Percentiles rank a stretch among this genome's conserved stretches.
Conservation (phyloP, 306 rosid species). For the Acacia crassicarpa region DNA sequence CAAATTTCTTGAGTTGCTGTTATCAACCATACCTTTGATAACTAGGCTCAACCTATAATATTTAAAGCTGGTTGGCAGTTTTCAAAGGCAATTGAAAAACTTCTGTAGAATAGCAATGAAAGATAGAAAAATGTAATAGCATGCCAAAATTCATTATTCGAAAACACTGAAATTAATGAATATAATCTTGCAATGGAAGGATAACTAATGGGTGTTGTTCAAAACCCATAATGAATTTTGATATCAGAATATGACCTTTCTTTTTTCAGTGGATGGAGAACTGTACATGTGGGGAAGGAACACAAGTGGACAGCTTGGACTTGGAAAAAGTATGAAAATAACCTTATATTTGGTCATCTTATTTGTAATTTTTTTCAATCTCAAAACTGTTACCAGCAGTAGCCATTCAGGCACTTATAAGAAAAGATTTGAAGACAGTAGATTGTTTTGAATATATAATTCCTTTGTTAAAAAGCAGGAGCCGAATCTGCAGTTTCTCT, state of each 20-base stretch:
- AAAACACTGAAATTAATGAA: not conserved
- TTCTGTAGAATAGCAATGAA: not conserved
- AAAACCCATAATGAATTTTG: constrained; percentile 1
- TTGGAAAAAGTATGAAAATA: constrained; percentile 79
- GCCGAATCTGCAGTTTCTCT: constrained; percentile 56
- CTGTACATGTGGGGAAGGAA: constrained; percentile 92
- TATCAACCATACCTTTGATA: constrained; percentile 9
- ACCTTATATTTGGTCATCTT: constrained; percentile 21
- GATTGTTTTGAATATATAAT: constrained; percentile 25
- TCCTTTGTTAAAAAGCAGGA: constrained; percentile 44
- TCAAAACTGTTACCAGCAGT: constrained; percentile 6
- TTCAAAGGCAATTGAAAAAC: not conserved
- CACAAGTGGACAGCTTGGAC: constrained; percentile 91
- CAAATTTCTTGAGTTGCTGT: not conserved
- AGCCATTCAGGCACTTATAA: constrained; percentile 15
- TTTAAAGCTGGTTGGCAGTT: constrained; percentile 1
- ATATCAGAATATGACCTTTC: not conserved
- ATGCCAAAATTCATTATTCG: constrained; percentile 7
- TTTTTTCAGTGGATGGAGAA: constrained; percentile 75
- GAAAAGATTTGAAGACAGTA: constrained; percentile 4
- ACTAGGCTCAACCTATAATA: not conserved
- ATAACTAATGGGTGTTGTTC: not conserved
- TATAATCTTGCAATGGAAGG: constrained; percentile 12
- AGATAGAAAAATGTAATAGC: not conserved
- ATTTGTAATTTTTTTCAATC: constrained; percentile 1